Evolutionary conservation across 1,284 basidiomycete genomes (phyloP).

Genomic region (Malassezia sp.): DNA sequence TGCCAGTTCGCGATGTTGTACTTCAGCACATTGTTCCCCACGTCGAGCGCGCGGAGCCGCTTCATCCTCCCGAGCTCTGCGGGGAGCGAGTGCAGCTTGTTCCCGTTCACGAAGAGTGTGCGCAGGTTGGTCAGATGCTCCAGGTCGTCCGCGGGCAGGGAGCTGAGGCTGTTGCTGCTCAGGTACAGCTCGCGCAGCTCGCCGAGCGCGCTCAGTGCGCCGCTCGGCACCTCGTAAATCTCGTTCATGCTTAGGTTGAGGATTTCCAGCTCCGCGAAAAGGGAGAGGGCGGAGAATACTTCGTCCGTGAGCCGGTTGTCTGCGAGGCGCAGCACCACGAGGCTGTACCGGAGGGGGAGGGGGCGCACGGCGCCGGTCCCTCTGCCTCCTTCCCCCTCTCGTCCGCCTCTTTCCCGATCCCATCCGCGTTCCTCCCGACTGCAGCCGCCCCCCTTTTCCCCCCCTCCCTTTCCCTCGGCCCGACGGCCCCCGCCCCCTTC

Average conservation of each 20-base stretch:
- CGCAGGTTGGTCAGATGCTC: constrained; percentile 31
- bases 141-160: constrained; percentile 61
- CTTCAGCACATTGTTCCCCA: constrained; percentile 84
- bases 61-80: constrained; percentile 75
- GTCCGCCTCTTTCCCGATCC: no score
- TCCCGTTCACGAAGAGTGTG: constrained; percentile 76
- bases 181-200: constrained; percentile 76
- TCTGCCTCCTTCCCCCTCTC: no score
- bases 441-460: no score
- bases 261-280: constrained; percentile 53
- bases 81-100: constrained; percentile 82
- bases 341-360: constrained; percentile 58
- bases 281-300: constrained; percentile 63
- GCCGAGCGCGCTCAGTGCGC: constrained; percentile 61
- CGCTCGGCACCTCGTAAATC: constrained; percentile 65
- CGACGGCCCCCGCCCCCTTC: constrained; percentile 9
- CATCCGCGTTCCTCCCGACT: no score
- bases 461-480: constrained; percentile 29
- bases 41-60: constrained; percentile 73
- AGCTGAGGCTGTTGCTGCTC: constrained; percentile 82
- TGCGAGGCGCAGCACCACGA: constrained; percentile 70
- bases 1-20: constrained; percentile 99
- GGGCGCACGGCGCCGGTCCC: not conserved
- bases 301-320: constrained; percentile 84
- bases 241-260: constrained; percentile 94